A percentile compares a stretch with the other conserved stretches of the same genome.
Evolutionary conservation across 805 yeast genomes (phyloP).

Genomic region (Ogataea populi-albae): DNA sequence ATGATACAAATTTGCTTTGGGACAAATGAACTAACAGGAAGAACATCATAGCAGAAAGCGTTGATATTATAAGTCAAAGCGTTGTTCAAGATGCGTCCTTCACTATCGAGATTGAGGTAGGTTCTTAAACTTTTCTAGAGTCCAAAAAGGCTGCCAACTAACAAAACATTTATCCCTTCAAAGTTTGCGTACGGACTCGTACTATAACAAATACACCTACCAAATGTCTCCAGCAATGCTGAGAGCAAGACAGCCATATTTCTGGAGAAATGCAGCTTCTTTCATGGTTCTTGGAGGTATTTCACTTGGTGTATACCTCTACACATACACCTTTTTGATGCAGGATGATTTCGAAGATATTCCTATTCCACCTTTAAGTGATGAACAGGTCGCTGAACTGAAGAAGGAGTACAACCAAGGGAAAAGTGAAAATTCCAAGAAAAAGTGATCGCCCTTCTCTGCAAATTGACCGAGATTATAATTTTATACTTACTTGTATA

Average conservation of each 20-base stretch:
- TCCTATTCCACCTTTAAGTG: constrained; percentile 90
- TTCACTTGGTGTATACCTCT: constrained; percentile 62
- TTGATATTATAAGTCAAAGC: not conserved
- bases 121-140: constrained; percentile 5
- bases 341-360: constrained; percentile 86
- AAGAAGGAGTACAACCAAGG: constrained; percentile 59
- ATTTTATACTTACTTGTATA: constrained; percentile 4
- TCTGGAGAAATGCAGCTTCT: constrained; percentile 68
- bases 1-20: constrained; percentile 5
- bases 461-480: too few species aligned
- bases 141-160: constrained; percentile 8
- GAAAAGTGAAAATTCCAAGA: constrained; percentile 39
- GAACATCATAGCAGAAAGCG: not conserved
- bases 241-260: constrained; percentile 85
- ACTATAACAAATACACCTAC: constrained; percentile 45
- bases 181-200: constrained; percentile 28
- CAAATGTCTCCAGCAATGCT: constrained; percentile 91
- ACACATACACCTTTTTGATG: constrained; percentile 64
- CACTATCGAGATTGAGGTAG: constrained; percentile 23
- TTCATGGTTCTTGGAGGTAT: constrained; percentile 59
- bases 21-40: constrained; percentile 3
- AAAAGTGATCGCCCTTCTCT: constrained; percentile 6
- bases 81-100: constrained; percentile 21
- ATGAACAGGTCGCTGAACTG: constrained; percentile 68
- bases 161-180: constrained; percentile 2